Conservation (phyloP, 192 early-diverging fungal species). For the Entrophospora sp. region DNA sequence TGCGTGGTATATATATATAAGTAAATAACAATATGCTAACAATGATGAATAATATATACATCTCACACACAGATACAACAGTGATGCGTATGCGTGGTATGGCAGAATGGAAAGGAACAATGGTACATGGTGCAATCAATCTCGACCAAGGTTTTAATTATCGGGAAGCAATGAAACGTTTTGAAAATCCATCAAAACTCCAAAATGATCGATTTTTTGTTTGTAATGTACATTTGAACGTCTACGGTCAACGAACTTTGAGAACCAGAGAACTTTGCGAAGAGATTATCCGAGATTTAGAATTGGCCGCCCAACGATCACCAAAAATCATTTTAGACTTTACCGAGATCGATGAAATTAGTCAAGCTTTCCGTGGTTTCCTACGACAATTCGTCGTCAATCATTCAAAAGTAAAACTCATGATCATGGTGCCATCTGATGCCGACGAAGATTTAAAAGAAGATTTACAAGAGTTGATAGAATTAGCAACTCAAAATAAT, state of each 20-base stretch:
- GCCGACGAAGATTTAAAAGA: slow-evolving; percentile 17
- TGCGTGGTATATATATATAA: too few relatives aligned
- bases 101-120: slow-evolving; percentile 18
- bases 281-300: slow-evolving; percentile 19
- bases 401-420: slow-evolving; percentile 1
- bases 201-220: slow-evolving; percentile 15
- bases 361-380: slow-evolving; percentile 19
- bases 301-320: slow-evolving; percentile 15
- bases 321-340: slow-evolving; percentile 18
- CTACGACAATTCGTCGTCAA: slow-evolving; percentile 4
- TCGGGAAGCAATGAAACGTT: slow-evolving; percentile 18
- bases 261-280: slow-evolving; percentile 19
- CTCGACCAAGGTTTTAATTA: slow-evolving; percentile 17
- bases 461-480: slow-evolving; percentile 15
- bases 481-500: slow-evolving; percentile 2
- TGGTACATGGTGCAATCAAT: slow-evolving; percentile 18
- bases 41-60: too few relatives aligned
- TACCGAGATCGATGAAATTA: slow-evolving; percentile 1
- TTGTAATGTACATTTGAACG: background rate
- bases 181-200: slow-evolving; percentile 4
- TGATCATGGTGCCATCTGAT: slow-evolving; percentile 14
- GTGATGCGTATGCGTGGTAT: slow-evolving; percentile 7
- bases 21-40: too few relatives aligned
- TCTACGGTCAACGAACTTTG: slow-evolving; percentile 12
- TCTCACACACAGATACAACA: slow-evolving; percentile 10